Conservation (phyloP, 148 eudicot genomes). For the Camellia japonica region DNA sequence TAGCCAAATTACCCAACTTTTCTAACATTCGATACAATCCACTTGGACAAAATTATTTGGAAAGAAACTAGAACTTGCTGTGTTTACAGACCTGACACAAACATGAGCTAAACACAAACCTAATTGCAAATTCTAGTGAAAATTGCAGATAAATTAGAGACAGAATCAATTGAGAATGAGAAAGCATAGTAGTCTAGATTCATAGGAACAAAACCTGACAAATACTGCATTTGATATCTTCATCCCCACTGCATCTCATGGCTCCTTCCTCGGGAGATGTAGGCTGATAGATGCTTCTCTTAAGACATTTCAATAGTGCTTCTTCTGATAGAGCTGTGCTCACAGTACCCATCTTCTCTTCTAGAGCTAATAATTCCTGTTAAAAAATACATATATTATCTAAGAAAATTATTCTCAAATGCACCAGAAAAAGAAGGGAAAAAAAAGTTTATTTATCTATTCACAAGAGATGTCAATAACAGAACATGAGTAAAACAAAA, state of each 20-base stretch:
- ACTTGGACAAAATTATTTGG: not conserved
- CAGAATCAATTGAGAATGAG: not conserved
- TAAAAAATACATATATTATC: not conserved
- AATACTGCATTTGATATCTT: conserved; percentile 69
- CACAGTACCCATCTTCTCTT: conserved; percentile 91
- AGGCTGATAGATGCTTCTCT: conserved; percentile 43
- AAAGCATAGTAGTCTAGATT: not conserved
- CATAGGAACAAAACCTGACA: conserved; percentile 63
- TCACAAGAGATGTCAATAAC: too few species aligned
- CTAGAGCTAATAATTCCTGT: conserved; percentile 90
- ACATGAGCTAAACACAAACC: not conserved
- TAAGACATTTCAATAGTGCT: conserved; percentile 57
- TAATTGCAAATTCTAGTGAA: not conserved
- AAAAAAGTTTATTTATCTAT: too few species aligned
- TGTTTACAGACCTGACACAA: not conserved
- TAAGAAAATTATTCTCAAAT: not conserved
- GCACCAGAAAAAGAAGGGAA: not conserved
- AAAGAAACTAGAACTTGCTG: not conserved
- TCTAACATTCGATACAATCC: too few species aligned
- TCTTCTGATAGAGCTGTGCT: conserved; percentile 84
- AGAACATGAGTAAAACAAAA: not conserved
- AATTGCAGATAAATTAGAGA: not conserved
- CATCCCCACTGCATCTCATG: conserved; percentile 25
- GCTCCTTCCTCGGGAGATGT: conserved; percentile 16
- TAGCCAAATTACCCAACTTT: too few species aligned